Conservation (phyloP, 345 rosid species). For the Jatropha curcas region DNA sequence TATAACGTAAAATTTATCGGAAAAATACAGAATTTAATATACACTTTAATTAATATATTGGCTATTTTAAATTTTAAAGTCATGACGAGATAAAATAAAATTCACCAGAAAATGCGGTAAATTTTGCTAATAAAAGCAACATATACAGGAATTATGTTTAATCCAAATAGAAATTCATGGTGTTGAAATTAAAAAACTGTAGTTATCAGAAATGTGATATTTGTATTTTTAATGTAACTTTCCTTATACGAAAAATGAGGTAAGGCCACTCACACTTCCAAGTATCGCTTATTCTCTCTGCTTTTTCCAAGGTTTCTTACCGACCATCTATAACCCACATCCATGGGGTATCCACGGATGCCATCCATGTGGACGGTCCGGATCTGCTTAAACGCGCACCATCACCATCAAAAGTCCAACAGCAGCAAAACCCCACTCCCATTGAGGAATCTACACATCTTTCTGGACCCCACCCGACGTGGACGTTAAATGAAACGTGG, state of each 20-base stretch:
- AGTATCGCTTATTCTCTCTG: conserved; percentile 7
- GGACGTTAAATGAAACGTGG: conserved; percentile 32
- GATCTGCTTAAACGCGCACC: conserved; percentile 18
- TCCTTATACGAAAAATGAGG: not conserved
- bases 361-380: conserved; percentile 29
- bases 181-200: too few relatives aligned
- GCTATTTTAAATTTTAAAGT: too few relatives aligned
- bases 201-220: too few relatives aligned
- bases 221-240: conserved; percentile 12
- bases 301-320: conserved; percentile 11
- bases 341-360: not conserved
- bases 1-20: too few relatives aligned
- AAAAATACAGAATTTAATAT: too few relatives aligned
- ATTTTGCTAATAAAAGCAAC: too few relatives aligned
- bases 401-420: conserved; percentile 4
- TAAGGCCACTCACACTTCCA: conserved; percentile 11
- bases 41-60: too few relatives aligned
- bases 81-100: too few relatives aligned
- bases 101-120: too few relatives aligned
- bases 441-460: conserved; percentile 14
- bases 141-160: too few relatives aligned
- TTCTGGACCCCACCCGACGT: conserved; percentile 22
- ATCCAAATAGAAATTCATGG: too few relatives aligned
- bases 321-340: conserved; percentile 31
- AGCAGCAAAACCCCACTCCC: conserved; percentile 5